A percentile compares a stretch with the other conserved stretches of the same genome.
Conservation (phyloP, 768 basidiomycete species). For the Leccinum barrowsii region DNA sequence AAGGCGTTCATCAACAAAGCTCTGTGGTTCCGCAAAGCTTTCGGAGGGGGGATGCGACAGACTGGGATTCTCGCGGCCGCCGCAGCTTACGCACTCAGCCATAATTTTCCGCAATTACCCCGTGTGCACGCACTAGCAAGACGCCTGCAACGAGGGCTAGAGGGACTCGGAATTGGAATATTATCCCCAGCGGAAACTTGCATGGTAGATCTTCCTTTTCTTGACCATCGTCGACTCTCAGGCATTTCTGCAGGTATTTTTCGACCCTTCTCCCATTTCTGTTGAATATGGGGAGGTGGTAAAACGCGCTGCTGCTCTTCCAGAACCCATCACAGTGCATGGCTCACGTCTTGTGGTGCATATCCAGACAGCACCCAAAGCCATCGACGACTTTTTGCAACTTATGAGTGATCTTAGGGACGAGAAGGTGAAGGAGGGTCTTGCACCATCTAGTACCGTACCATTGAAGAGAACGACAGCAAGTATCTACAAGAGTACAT, state of each 20-base stretch:
- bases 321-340: slow-evolving; percentile 63
- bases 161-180: slow-evolving; percentile 71
- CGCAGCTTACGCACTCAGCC: slow-evolving; percentile 79
- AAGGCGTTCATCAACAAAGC: slow-evolving; percentile 75
- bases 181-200: slow-evolving; percentile 78
- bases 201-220: slow-evolving; percentile 59
- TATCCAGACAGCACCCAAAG: slow-evolving; percentile 74
- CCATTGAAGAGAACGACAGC: not conserved
- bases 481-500: slow-evolving; percentile 9
- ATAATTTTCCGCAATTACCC: slow-evolving; percentile 76
- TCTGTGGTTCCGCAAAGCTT: slow-evolving; percentile 87
- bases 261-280: slow-evolving; percentile 71
- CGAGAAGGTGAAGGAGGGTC: slow-evolving; percentile 63
- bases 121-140: slow-evolving; percentile 74
- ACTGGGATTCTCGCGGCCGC: slow-evolving; percentile 80
- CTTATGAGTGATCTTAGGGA: slow-evolving; percentile 60
- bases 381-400: slow-evolving; percentile 76
- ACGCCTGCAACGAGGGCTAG: slow-evolving; percentile 65
- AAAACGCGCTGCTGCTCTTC: slow-evolving; percentile 56
- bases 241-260: slow-evolving; percentile 59
- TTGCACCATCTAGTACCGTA: not conserved
- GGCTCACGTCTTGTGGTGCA: slow-evolving; percentile 86
- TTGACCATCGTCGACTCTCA: not conserved
- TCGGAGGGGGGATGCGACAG: slow-evolving; percentile 95
- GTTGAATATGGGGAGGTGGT: slow-evolving; percentile 65